Evolutionary conservation across 1,284 basidiomycete genomes (phyloP).

Genomic region (Naganishia sp.): DNA sequence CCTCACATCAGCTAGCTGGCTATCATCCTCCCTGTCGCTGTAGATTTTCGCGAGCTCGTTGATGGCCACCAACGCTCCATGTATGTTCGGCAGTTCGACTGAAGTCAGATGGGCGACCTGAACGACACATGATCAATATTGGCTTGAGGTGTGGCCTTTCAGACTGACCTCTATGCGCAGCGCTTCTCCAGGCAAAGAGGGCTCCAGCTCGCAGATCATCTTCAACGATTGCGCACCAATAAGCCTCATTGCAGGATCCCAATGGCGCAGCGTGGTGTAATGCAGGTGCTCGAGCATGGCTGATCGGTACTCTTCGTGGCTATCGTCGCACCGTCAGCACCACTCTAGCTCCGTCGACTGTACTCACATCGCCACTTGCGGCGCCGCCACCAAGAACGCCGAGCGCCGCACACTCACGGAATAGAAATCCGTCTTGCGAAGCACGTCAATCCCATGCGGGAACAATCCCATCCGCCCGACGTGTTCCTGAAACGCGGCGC

Average conservation of each 20-base stretch:
- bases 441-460: conserved; percentile 88
- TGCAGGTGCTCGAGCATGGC: conserved; percentile 75
- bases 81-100: conserved; percentile 70
- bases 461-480: conserved; percentile 88
- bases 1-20: conserved; percentile 53
- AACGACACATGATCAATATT: conserved; percentile 6
- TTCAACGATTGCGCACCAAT: conserved; percentile 77
- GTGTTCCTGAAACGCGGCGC: conserved; percentile 96
- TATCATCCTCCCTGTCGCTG: conserved; percentile 54
- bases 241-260: conserved; percentile 80
- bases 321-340: conserved; percentile 33
- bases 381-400: conserved; percentile 79
- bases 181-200: conserved; percentile 36
- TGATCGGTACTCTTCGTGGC: conserved; percentile 66
- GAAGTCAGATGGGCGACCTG: conserved; percentile 66
- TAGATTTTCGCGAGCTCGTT: conserved; percentile 64
- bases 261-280: conserved; percentile 76
- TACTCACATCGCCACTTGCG: conserved; percentile 78
- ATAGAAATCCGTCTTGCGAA: conserved; percentile 92
- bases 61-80: conserved; percentile 77
- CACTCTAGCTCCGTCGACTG: background rate
- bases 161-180: conserved; percentile 42
- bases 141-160: background rate
- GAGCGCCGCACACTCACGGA: conserved; percentile 82
- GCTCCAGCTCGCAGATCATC: conserved; percentile 63